These are phyloP conservation scores for Cordyceps tenuipes DNA, from an alignment of 2,329 filamentous ascomycete genomes.

Conservation along the genomic window DNA sequence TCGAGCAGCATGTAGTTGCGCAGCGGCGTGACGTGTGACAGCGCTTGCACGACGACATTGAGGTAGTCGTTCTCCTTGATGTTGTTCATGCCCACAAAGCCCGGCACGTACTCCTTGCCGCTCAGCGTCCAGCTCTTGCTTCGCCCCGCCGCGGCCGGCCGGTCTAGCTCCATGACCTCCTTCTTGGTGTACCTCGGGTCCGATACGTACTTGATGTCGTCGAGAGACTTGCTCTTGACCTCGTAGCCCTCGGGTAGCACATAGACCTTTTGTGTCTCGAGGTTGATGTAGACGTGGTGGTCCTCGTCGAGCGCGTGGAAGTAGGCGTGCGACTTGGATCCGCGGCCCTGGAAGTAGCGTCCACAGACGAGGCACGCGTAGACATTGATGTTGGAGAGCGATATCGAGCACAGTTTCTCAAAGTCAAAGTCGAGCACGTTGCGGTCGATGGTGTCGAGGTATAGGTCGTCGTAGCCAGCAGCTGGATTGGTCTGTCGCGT, in stretches of 20 bases:
- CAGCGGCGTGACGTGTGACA: slow-evolving; percentile 82
- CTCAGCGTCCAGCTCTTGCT: slow-evolving; percentile 61
- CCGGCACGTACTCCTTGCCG: slow-evolving; percentile 81
- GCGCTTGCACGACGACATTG: slow-evolving; percentile 86
- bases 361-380: slow-evolving; percentile 96
- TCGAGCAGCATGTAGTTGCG: slow-evolving; percentile 90
- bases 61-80: slow-evolving; percentile 99
- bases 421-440: slow-evolving; percentile 95
- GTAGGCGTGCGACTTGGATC: slow-evolving; percentile 91
- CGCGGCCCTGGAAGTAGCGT: slow-evolving; percentile 94
- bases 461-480: slow-evolving; percentile 88
- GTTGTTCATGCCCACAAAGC: slow-evolving; percentile 98
- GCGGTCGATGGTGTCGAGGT: slow-evolving; percentile 94
- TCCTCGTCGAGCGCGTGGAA: slow-evolving; percentile 92
- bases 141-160: slow-evolving; percentile 34
- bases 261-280: slow-evolving; percentile 85
- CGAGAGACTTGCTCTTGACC: slow-evolving; percentile 85
- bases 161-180: slow-evolving; percentile 75
- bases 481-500: slow-evolving; percentile 68
- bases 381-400: slow-evolving; percentile 95
- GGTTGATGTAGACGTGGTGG: slow-evolving; percentile 98
- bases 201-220: slow-evolving; percentile 97
- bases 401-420: slow-evolving; percentile 94
- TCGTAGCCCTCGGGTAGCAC: slow-evolving; percentile 95
- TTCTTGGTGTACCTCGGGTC: slow-evolving; percentile 77